These are phyloP conservation scores for Cornus suecica DNA, from an alignment of 148 eudicot genomes.

Conservation along the genomic window DNA sequence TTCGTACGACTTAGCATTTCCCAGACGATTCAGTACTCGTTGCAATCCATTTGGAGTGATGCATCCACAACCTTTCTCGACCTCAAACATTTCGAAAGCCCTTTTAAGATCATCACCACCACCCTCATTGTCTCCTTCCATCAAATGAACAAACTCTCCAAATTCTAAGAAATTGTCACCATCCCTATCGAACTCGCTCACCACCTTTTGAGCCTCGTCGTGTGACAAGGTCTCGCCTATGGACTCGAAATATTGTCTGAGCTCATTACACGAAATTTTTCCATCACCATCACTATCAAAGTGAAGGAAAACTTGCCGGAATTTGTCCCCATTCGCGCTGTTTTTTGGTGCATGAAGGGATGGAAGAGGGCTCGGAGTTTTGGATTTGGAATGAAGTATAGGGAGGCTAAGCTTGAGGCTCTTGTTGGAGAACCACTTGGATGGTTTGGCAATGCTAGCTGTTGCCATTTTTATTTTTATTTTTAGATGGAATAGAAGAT, in stretches of 20 bases:
- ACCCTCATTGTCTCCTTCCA: slow-evolving; percentile 20
- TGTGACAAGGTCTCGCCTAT: slow-evolving; percentile 40
- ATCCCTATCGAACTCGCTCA: slow-evolving; percentile 39
- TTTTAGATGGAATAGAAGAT: not conserved
- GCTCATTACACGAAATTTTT: slow-evolving; percentile 43
- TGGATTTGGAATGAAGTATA: slow-evolving; percentile 27
- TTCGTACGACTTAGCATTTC: slow-evolving; percentile 35
- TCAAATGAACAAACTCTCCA: slow-evolving; percentile 41
- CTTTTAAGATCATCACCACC: slow-evolving; percentile 40
- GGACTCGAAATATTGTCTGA: slow-evolving; percentile 36
- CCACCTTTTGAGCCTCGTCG: slow-evolving; percentile 44
- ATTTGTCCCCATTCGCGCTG: slow-evolving; percentile 35
- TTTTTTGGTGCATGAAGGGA: not conserved
- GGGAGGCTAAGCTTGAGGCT: slow-evolving; percentile 21
- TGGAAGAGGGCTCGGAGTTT: slow-evolving; percentile 2
- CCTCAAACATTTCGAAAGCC: slow-evolving; percentile 65
- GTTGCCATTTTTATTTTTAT: slow-evolving; percentile 16
- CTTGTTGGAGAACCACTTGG: slow-evolving; percentile 29
- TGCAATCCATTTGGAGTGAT: slow-evolving; percentile 62
- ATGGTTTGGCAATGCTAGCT: slow-evolving; percentile 23
- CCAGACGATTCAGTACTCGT: slow-evolving; percentile 42
- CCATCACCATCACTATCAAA: slow-evolving; percentile 49
- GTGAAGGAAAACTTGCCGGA: slow-evolving; percentile 41
- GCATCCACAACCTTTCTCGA: slow-evolving; percentile 49
- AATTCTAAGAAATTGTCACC: slow-evolving; percentile 43